Evolutionary conservation across 495 filamentous ascomycete genomes (phyloP).

Genomic region (Talaromyces thailandensis): DNA sequence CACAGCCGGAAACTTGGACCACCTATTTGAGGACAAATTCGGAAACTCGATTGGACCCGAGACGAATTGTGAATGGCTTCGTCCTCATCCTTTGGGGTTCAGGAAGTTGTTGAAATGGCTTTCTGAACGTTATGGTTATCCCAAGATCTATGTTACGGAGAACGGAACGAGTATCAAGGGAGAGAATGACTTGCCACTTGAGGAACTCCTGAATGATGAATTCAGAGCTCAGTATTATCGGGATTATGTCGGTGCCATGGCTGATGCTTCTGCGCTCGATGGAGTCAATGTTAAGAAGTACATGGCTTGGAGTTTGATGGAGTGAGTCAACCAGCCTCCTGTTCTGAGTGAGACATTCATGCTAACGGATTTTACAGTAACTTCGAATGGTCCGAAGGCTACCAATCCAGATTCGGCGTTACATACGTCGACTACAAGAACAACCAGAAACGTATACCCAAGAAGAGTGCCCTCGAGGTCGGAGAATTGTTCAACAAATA

Average conservation of each 20-base stretch:
- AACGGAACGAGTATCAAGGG: conserved; percentile 72
- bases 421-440: conserved; percentile 70
- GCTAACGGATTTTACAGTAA: conserved; percentile 24
- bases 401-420: conserved; percentile 73
- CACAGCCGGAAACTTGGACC: conserved; percentile 61
- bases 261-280: conserved; percentile 54
- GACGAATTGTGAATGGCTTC: conserved; percentile 69
- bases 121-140: conserved; percentile 61
- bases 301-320: conserved; percentile 75
- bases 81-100: conserved; percentile 64
- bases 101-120: conserved; percentile 71
- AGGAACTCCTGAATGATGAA: conserved; percentile 63
- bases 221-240: conserved; percentile 68
- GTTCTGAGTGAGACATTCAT: no score
- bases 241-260: conserved; percentile 64
- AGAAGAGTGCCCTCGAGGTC: conserved; percentile 66
- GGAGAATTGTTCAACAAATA: conserved; percentile 49
- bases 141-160: conserved; percentile 75
- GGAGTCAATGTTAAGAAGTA: conserved; percentile 65
- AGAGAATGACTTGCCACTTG: conserved; percentile 63
- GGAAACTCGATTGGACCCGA: conserved; percentile 63
- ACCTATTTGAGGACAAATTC: conserved; percentile 55
- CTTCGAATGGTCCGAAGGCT: conserved; percentile 65
- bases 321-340: conserved; percentile 26
- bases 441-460: conserved; percentile 65